Percentiles rank a stretch among this genome's conserved stretches.
phyloP scores from a whole-genome alignment of 306 rosid genomes.

The Vigna mungo region DNA sequence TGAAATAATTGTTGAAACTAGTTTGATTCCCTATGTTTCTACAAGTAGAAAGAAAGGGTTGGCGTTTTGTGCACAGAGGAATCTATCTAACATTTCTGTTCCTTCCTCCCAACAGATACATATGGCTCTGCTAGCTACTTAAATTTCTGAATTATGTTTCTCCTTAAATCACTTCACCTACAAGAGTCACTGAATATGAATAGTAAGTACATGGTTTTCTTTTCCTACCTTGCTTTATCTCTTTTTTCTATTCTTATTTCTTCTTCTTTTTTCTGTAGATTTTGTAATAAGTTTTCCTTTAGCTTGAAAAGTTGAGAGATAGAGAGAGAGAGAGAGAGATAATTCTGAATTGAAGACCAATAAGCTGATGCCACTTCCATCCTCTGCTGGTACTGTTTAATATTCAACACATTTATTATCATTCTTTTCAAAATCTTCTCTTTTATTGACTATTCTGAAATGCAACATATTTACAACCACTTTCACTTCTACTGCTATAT shows the following conservation, averaged over 20 bases:
- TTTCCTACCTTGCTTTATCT: neutral
- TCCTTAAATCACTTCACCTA: neutral
- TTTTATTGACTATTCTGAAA: neutral
- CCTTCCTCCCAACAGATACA: neutral
- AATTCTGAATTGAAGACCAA: neutral
- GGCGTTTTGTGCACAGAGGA: slow-evolving; percentile 10
- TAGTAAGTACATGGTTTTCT: neutral
- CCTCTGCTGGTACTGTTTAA: neutral
- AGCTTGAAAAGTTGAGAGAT: neutral
- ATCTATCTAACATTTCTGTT: slow-evolving; percentile 1
- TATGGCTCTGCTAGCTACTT: neutral
- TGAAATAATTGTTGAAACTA: neutral
- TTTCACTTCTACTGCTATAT: neutral
- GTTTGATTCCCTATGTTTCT: slow-evolving; percentile 4
- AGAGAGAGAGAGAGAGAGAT: too few species aligned
- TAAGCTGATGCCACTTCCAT: neutral
- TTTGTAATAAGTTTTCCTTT: neutral
- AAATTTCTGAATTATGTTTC: neutral
- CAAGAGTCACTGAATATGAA: neutral
- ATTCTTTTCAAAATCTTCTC: neutral
- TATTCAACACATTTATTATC: neutral
- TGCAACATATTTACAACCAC: neutral
- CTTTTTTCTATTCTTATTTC: neutral
- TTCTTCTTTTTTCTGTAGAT: neutral
- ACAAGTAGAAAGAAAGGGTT: neutral